A percentile compares a stretch with the other conserved stretches of the same genome.
These are phyloP conservation scores for Eucalyptus polybractea DNA, from an alignment of 345 rosid genomes.

Conservation along the genomic window DNA sequence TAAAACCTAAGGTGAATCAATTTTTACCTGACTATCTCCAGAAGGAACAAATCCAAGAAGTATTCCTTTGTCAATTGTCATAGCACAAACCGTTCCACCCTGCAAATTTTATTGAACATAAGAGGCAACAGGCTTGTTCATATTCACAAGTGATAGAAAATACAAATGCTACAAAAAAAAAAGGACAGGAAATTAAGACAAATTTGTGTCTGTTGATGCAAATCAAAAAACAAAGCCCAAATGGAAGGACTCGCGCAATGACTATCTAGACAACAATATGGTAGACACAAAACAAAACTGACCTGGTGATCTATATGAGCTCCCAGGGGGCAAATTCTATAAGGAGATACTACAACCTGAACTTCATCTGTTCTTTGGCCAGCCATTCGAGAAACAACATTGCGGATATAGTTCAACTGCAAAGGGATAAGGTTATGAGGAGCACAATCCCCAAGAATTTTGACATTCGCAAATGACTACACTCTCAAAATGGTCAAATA, in stretches of 20 bases:
- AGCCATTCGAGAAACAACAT: conserved; percentile 40
- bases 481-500: neutral
- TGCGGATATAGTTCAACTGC: conserved; percentile 35
- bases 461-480: neutral
- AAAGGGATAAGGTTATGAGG: neutral
- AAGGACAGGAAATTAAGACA: neutral
- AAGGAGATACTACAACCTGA: conserved; percentile 71
- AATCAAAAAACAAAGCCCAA: neutral
- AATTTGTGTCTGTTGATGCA: neutral
- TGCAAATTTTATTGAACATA: conserved; percentile 4
- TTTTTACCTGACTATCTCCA: conserved; percentile 39
- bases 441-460: neutral
- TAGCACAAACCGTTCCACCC: conserved; percentile 90
- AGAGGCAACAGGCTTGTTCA: neutral
- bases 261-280: neutral
- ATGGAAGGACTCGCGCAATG: neutral
- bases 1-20: neutral
- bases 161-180: neutral
- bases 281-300: neutral
- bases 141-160: neutral
- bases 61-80: conserved; percentile 83
- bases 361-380: conserved; percentile 44
- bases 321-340: conserved; percentile 91
- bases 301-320: conserved; percentile 99
- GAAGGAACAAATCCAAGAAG: conserved; percentile 86